Percentiles rank a stretch among this genome's conserved stretches.
Conservation (phyloP, 805 yeast genomes). For the Starmerella potacharoeniae region DNA sequence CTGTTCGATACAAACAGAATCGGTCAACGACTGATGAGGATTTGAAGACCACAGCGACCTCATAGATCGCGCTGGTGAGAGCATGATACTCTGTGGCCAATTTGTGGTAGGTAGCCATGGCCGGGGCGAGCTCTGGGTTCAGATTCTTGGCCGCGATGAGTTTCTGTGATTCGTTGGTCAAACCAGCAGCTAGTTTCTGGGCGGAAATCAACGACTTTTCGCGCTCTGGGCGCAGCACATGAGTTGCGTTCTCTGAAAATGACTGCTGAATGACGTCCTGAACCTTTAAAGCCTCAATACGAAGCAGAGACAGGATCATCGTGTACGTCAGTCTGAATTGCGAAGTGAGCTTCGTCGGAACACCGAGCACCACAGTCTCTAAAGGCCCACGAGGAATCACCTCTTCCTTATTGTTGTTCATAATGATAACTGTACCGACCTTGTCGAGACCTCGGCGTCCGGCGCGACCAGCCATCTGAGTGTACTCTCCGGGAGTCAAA, state of each 20-base stretch:
- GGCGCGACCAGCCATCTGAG: conserved; percentile 98
- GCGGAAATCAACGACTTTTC: conserved; percentile 44
- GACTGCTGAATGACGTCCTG: conserved; percentile 97
- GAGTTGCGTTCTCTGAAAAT: conserved; percentile 82
- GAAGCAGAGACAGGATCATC: conserved; percentile 76
- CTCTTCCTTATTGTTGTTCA: conserved; percentile 40
- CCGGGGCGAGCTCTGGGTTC: neutral
- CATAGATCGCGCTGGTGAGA: conserved; percentile 5
- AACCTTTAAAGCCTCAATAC: conserved; percentile 91
- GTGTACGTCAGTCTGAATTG: conserved; percentile 92
- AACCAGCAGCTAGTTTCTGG: neutral
- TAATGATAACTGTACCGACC: conserved; percentile 87
- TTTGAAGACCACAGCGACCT: neutral
- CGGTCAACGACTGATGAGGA: neutral
- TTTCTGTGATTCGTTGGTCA: neutral
- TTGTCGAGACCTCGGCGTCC: conserved; percentile 93
- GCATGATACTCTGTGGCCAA: neutral
- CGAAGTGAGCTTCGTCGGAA: conserved; percentile 78
- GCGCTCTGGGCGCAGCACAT: conserved; percentile 75
- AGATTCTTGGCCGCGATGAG: neutral
- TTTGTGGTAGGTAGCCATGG: neutral
- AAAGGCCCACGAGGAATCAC: conserved; percentile 36
- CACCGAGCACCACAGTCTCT: conserved; percentile 75
- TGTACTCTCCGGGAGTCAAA: conserved; percentile 88
- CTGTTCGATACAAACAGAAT: neutral